Base-by-base conservation (phyloP, 306 rosid species). In the Morella rubra region DNA sequence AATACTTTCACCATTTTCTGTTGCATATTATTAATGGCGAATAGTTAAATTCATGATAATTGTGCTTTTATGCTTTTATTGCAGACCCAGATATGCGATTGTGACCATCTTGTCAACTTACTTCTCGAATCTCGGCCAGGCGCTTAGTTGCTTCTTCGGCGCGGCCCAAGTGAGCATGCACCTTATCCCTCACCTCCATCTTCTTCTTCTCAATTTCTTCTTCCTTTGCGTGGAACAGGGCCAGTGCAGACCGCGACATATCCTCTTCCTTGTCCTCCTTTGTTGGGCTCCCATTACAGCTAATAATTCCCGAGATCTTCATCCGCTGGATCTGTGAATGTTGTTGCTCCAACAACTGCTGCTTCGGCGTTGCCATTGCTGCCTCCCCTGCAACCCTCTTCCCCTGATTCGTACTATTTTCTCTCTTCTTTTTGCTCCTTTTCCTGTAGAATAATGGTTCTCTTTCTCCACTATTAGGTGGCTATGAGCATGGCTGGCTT, bases 201-300 rank as follows among this genome's bases (percentile, higher is more conserved):
- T 92, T 95, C 83, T 67, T 95, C 81, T 82, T 90, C 87, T 92
- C 97, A 45, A 95, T 92, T 83, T 95, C 99, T 78, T 95, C 99
- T 82, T 95, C 98, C 84, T 90, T 95, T 3, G 83, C 96, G 12
- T 79, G 59, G 79, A 90, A 92, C 89, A 87, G 66, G 27, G 91
- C 91, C 64, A 90, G 51, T 12, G 94, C 97, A 65, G 97, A 95
- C 79, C 87, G 81, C 40, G 97, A 84, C 84, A 92, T 85, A 78
- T 95, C 97, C 65, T 95, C 97, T 51, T 92, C 99, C 59, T 80
- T 84, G 54, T 90, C 95, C 49, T 90, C 96, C 46, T 58, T 75
- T 50, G 76, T 22, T 11, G 98, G 98, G 76, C 94, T 91, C 51
- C 79, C 90, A 46, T 77, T 84, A 59, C 75, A 52, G 76, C 78